These are phyloP conservation scores for Aspergillus proliferans DNA, from an alignment of 2,329 filamentous ascomycete genomes.

Conservation along the genomic window DNA sequence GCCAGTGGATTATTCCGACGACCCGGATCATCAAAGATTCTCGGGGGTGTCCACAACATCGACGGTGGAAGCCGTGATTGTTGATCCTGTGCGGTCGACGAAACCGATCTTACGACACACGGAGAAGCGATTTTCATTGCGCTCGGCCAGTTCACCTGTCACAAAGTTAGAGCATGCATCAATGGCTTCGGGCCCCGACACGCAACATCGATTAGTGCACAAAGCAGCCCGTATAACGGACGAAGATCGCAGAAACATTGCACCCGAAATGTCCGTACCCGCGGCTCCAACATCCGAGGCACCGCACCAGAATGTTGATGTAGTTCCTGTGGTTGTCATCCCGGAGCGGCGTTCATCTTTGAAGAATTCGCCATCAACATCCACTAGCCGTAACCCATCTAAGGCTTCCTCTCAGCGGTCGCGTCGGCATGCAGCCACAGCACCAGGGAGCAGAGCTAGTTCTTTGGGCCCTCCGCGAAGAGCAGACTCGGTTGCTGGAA, in stretches of 20 bases:
- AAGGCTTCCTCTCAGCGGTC: constrained; percentile 34
- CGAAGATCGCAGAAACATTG: constrained; percentile 38
- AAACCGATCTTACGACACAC: constrained; percentile 47
- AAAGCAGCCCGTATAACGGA: constrained; percentile 47
- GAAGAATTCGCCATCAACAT: constrained; percentile 33
- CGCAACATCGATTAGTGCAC: constrained; percentile 45
- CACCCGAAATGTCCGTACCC: constrained; percentile 36
- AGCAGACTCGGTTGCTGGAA: constrained; percentile 33
- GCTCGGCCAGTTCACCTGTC: constrained; percentile 41
- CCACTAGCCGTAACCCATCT: constrained; percentile 33
- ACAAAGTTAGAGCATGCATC: constrained; percentile 42
- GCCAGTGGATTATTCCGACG: constrained; percentile 30
- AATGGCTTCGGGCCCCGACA: constrained; percentile 35
- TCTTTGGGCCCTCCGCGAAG: constrained; percentile 29
- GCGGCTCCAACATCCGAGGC: constrained; percentile 25
- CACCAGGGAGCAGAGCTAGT: constrained; percentile 26
- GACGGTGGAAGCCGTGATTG: constrained; percentile 51
- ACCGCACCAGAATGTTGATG: constrained; percentile 28
- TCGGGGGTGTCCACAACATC: constrained; percentile 50
- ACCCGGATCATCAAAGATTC: constrained; percentile 34
- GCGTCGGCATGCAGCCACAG: constrained; percentile 29
- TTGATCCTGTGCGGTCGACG: constrained; percentile 40
- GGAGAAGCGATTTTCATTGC: constrained; percentile 48
- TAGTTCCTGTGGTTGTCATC: constrained; percentile 44
- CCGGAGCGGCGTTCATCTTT: constrained; percentile 43